Percentiles rank a stretch among this genome's conserved stretches.
Evolutionary conservation across 2,329 filamentous ascomycete genomes (phyloP).

Genomic region (Dothistroma pini): DNA sequence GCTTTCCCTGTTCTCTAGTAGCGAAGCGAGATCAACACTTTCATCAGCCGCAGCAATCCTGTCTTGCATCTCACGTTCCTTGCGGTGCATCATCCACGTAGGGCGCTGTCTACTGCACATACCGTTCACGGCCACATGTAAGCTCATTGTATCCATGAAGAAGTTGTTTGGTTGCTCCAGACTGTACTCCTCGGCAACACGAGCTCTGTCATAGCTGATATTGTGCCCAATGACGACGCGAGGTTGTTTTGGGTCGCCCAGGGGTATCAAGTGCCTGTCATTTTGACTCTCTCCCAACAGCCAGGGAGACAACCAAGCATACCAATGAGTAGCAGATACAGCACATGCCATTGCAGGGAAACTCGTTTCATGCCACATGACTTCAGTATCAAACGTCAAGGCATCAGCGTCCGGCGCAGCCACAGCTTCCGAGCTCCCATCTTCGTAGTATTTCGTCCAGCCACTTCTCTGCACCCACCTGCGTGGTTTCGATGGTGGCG

Average conservation of each 20-base stretch:
- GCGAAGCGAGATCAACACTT: slow-evolving; percentile 64
- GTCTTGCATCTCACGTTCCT: slow-evolving; percentile 79
- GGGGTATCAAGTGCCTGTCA: slow-evolving; percentile 76
- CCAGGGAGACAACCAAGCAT: slow-evolving; percentile 97
- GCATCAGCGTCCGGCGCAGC: slow-evolving; percentile 74
- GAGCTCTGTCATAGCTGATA: slow-evolving; percentile 87
- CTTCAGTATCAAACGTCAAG: slow-evolving; percentile 93
- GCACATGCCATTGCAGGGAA: slow-evolving; percentile 98
- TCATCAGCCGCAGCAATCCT: slow-evolving; percentile 69
- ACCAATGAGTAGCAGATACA: slow-evolving; percentile 85
- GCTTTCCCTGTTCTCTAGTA: slow-evolving; percentile 59
- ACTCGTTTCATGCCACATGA: slow-evolving; percentile 88
- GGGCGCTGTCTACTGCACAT: slow-evolving; percentile 98
- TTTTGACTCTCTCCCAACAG: slow-evolving; percentile 75
- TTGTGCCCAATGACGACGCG: slow-evolving; percentile 91
- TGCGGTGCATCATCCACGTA: slow-evolving; percentile 96
- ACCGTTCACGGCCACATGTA: slow-evolving; percentile 95
- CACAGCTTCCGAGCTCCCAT: slow-evolving; percentile 69
- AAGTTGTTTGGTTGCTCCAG: slow-evolving; percentile 76
- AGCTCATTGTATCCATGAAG: slow-evolving; percentile 96
- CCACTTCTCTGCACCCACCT: slow-evolving; percentile 78
- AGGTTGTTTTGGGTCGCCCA: slow-evolving; percentile 70
- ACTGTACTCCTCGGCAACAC: slow-evolving; percentile 84
- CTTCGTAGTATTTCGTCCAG: slow-evolving; percentile 86
- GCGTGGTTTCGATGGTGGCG: slow-evolving; percentile 57